phyloP scores from a whole-genome alignment of 306 rosid genomes.

The Dalbergia oliveri region DNA sequence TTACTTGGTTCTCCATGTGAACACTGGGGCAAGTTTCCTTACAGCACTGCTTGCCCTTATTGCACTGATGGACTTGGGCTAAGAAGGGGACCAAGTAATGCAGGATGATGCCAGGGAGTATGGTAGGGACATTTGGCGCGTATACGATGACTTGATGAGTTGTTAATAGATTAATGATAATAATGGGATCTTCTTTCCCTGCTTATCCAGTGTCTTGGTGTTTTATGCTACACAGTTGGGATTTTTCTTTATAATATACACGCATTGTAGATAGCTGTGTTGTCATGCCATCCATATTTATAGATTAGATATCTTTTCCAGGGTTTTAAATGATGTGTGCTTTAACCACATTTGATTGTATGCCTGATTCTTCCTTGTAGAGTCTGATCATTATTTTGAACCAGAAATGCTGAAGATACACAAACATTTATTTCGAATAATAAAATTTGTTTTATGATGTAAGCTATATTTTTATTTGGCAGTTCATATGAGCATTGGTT shows the following conservation, averaged over 20 bases:
- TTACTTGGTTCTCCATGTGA: conserved; percentile 65
- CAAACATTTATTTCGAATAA: conserved; percentile 13
- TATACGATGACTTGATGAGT: conserved; percentile 30
- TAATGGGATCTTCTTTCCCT: conserved; percentile 31
- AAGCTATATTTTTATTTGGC: conserved; percentile 15
- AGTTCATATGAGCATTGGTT: neutral
- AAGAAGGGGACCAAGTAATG: conserved; percentile 68
- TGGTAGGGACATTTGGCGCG: conserved; percentile 62
- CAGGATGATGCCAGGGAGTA: conserved; percentile 63
- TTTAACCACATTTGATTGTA: conserved; percentile 20
- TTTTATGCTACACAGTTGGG: conserved; percentile 46
- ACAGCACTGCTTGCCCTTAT: conserved; percentile 26
- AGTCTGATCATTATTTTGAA: conserved; percentile 20
- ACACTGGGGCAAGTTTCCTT: conserved; percentile 58
- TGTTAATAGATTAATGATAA: conserved; percentile 49
- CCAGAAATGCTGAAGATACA: conserved; percentile 2
- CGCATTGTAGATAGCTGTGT: conserved; percentile 29
- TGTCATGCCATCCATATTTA: conserved; percentile 31
- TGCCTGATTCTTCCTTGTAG: neutral
- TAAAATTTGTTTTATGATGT: conserved; percentile 9
- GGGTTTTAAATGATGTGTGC: conserved; percentile 17
- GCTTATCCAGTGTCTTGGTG: conserved; percentile 44
- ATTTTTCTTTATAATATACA: conserved; percentile 12
- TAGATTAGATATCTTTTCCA: conserved; percentile 19
- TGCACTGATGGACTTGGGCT: conserved; percentile 65